phyloP scores from a whole-genome alignment of 1,139 yeast genomes.

The Kodamaea suecica region DNA sequence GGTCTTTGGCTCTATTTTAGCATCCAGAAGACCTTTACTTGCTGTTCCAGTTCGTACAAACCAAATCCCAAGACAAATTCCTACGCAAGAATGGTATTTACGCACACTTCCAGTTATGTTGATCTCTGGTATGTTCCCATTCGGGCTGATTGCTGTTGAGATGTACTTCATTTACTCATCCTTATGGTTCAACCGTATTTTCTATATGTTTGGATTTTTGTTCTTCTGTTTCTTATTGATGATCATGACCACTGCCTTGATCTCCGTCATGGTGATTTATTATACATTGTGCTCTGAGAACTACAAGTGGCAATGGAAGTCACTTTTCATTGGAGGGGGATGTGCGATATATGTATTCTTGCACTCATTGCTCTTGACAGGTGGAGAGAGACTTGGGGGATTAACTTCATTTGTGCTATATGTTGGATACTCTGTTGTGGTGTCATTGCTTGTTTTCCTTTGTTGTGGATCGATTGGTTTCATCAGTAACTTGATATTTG shows the following conservation, averaged over 20 bases:
- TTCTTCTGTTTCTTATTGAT: slow-evolving; percentile 82
- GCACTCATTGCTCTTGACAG: slow-evolving; percentile 75
- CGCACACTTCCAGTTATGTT: slow-evolving; percentile 64
- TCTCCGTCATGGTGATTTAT: slow-evolving; percentile 77
- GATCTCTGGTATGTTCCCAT: slow-evolving; percentile 89
- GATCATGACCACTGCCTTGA: slow-evolving; percentile 77
- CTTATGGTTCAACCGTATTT: slow-evolving; percentile 90
- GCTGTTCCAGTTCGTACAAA: slow-evolving; percentile 80
- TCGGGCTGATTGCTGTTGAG: slow-evolving; percentile 92
- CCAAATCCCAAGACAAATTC: slow-evolving; percentile 95
- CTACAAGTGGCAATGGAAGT: slow-evolving; percentile 97
- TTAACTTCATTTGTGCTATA: slow-evolving; percentile 75
- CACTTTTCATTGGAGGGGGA: slow-evolving; percentile 86
- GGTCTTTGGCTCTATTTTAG: slow-evolving; percentile 72
- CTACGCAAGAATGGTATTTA: slow-evolving; percentile 84
- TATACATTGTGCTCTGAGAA: slow-evolving; percentile 86
- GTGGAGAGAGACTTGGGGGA: slow-evolving; percentile 65
- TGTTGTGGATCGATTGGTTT: slow-evolving; percentile 90
- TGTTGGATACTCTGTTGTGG: slow-evolving; percentile 77
- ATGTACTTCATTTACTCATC: slow-evolving; percentile 86
- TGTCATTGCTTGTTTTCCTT: slow-evolving; percentile 69
- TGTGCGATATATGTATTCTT: slow-evolving; percentile 80
- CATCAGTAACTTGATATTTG: slow-evolving; percentile 68
- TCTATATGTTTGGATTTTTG: slow-evolving; percentile 96
- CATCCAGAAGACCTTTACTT: slow-evolving; percentile 61